These are phyloP conservation scores for Hamigera avellanea DNA, from an alignment of 495 filamentous ascomycete genomes.

Conservation along the genomic window DNA sequence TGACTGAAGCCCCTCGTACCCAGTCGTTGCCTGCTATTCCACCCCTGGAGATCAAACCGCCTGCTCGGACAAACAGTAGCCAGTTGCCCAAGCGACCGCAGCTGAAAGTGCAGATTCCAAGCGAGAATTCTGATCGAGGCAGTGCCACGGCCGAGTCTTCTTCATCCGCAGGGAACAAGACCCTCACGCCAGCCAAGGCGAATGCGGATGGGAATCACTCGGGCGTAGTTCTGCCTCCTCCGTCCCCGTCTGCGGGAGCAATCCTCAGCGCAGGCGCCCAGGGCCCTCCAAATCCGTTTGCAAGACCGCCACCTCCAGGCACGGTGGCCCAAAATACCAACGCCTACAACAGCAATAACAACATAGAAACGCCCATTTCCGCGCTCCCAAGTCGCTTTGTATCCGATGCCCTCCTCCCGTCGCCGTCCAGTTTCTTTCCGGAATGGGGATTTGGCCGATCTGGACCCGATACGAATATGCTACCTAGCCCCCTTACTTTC, in stretches of 20 bases:
- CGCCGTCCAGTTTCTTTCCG: constrained; percentile 81
- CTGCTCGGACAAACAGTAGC: constrained; percentile 61
- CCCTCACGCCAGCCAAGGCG: constrained; percentile 36
- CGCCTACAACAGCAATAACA: constrained; percentile 48
- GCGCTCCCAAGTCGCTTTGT: constrained; percentile 88
- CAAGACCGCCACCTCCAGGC: constrained; percentile 59
- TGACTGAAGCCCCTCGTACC: constrained; percentile 28
- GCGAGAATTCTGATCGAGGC: constrained; percentile 74
- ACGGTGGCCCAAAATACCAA: constrained; percentile 15
- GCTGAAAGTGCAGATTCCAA: constrained; percentile 88
- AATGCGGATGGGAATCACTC: constrained; percentile 46
- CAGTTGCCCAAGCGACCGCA: constrained; percentile 60
- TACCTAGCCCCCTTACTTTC: constrained; percentile 86
- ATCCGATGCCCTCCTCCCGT: constrained; percentile 70
- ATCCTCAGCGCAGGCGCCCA: constrained; percentile 84
- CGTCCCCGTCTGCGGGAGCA: constrained; percentile 77
- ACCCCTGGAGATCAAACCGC: constrained; percentile 59
- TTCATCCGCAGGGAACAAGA: constrained; percentile 51
- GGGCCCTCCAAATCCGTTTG: constrained; percentile 92
- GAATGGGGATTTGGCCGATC: constrained; percentile 69
- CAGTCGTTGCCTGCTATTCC: constrained; percentile 39
- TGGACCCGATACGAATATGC: constrained; percentile 61
- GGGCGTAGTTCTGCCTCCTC: constrained; percentile 78
- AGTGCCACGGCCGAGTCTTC: constrained; percentile 66
- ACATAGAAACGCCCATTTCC: constrained; percentile 95